Conservation (phyloP, 1,284 basidiomycete species). For the Moniliella sp. region DNA sequence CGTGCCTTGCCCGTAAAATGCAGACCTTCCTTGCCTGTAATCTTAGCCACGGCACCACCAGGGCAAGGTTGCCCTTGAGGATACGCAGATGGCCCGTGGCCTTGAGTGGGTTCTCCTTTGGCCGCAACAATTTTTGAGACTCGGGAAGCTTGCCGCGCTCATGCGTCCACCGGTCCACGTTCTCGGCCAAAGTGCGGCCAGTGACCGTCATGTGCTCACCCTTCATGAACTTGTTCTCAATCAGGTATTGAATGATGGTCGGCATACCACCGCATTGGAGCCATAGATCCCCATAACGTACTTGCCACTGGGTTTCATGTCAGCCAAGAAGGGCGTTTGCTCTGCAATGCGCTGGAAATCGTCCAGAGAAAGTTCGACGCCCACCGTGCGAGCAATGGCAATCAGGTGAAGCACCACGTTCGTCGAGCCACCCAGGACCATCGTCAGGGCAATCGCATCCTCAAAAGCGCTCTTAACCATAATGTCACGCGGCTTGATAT, state of each 20-base stretch:
- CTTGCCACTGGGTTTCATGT: slow-evolving; percentile 31
- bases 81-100: slow-evolving; percentile 27
- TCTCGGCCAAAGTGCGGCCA: slow-evolving; percentile 26
- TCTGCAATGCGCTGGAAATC: slow-evolving; percentile 31
- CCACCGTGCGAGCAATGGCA: slow-evolving; percentile 29
- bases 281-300: slow-evolving; percentile 33
- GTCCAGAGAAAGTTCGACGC: slow-evolving; percentile 21
- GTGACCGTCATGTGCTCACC: slow-evolving; percentile 32
- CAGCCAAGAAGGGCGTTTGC: slow-evolving; percentile 26
- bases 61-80: slow-evolving; percentile 31
- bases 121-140: slow-evolving; percentile 23
- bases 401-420: slow-evolving; percentile 31
- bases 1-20: slow-evolving; percentile 27
- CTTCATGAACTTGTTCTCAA: slow-evolving; percentile 36
- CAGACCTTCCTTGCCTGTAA: slow-evolving; percentile 32
- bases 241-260: slow-evolving; percentile 37
- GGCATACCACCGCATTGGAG: slow-evolving; percentile 25
- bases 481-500: slow-evolving; percentile 29
- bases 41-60: slow-evolving; percentile 31
- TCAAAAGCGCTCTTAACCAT: slow-evolving; percentile 27
- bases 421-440: slow-evolving; percentile 30
- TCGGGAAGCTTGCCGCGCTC: slow-evolving; percentile 20
- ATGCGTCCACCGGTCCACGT: slow-evolving; percentile 46
- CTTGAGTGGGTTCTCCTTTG: slow-evolving; percentile 26
- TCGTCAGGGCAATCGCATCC: slow-evolving; percentile 29